Evolutionary conservation across 352 stramenopile genomes (phyloP), one percentile per base, ranked within the genome.

Genomic region (Stephanocyclus meneghinianus): DNA sequence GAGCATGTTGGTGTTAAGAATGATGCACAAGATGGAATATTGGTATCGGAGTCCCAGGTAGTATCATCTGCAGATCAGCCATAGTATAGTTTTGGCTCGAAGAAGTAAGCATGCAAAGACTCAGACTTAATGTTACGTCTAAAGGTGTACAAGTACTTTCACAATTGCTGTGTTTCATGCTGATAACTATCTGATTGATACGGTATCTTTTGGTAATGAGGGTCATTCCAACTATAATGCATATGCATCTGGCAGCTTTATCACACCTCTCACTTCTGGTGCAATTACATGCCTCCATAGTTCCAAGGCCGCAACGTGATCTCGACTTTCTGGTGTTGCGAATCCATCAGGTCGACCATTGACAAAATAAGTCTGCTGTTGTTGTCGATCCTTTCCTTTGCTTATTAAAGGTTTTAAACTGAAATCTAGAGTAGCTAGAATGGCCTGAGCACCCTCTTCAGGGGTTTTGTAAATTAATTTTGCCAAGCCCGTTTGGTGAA

Each of bases 1-100:
- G 81, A 93, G 45, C 88, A 93, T 80, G 78, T 93, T 7, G 88
- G 88, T 3, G 69, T 93, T 0, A 72, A 87, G 71, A 93, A 55
- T 48, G 62, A 83, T 16, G 48, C 81, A 32, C 88, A 93, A 69
- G 63, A 74, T 74, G 88, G 88, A 59, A 67, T 91, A 56, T 55
- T 93, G 21, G 72, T 93, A 35, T 69, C 76, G 6, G 76, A 79
- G 70, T 78, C 71, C 26, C 55, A 76, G 37, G 76, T 84, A 6
- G 61, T 40, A 18, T 61, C 68, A 29, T 59, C 70, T n/a, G 37
- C 16, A 59, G 50, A 26, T 40, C 35, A 4, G 4, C 7, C 35
- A 40, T 40, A 40, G 7, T 8, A 40, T 26, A 40, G 4, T 9
- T 40, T 40, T 8, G 35, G 3, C 35, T 40, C 35, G 0, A 4